These are phyloP conservation scores for Ceratocystis lukuohia DNA, from an alignment of 2,329 filamentous ascomycete species.

Conservation along the genomic window DNA sequence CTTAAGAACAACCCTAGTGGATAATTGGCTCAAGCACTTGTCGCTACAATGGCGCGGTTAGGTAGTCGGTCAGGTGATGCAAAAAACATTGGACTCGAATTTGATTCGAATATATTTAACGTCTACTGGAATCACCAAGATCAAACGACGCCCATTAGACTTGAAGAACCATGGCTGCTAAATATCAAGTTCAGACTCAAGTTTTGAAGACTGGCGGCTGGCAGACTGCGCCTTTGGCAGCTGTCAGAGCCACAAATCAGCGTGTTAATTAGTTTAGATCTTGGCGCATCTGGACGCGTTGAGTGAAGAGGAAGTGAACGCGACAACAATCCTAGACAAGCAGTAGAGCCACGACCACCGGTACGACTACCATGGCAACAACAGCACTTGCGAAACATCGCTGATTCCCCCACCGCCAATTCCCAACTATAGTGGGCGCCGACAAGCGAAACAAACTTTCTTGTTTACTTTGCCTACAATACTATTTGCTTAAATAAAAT, in stretches of 20 bases:
- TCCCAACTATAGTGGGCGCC: background rate
- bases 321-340: background rate
- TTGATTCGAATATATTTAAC: too few species aligned
- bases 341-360: too few species aligned
- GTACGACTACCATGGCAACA: slow-evolving; percentile 2
- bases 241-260: background rate
- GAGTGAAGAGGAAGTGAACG: background rate
- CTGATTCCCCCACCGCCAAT: background rate
- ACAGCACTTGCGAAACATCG: background rate
- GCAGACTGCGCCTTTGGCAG: background rate
- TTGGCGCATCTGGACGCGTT: slow-evolving; percentile 1
- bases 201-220: background rate
- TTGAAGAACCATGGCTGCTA: background rate
- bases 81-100: too few species aligned
- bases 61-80: too few species aligned
- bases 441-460: background rate
- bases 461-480: background rate
- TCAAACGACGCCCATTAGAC: too few species aligned
- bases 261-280: background rate
- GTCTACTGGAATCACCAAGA: too few species aligned
- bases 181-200: background rate
- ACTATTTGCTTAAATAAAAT: background rate
- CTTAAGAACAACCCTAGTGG: too few species aligned
- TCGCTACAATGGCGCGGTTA: too few species aligned
- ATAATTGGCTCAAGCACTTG: too few species aligned